These are phyloP conservation scores for Blastocladiella britannica DNA, from an alignment of 192 early-diverging fungal species.

Conservation along the genomic window DNA sequence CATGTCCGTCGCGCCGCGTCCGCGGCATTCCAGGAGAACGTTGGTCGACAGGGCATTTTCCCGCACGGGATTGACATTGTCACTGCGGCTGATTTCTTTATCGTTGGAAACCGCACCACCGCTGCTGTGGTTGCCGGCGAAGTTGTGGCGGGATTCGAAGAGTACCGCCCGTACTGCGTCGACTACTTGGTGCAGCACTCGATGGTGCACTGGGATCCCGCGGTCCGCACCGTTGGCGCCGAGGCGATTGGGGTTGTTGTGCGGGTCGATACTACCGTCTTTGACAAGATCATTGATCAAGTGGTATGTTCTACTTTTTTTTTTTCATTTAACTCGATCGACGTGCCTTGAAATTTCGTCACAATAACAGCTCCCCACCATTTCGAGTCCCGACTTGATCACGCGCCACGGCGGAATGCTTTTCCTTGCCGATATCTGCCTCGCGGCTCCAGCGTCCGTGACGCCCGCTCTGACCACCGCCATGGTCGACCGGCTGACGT, in stretches of 20 bases:
- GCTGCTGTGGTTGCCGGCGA: conserved; percentile 50
- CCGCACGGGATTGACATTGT: conserved; percentile 87
- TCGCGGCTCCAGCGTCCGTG: conserved; percentile 14
- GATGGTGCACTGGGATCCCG: conserved; percentile 69
- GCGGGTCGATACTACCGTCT: conserved; percentile 32
- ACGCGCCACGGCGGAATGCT: conserved; percentile 40
- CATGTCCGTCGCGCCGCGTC: conserved; percentile 78
- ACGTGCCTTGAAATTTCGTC: background rate
- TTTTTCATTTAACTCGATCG: background rate
- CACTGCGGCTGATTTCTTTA: conserved; percentile 78
- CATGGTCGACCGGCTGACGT: conserved; percentile 8
- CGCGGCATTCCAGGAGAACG: conserved; percentile 96
- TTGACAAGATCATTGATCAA: conserved; percentile 24
- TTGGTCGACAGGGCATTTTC: conserved; percentile 74
- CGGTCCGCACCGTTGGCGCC: conserved; percentile 54
- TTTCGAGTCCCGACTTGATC: conserved; percentile 16
- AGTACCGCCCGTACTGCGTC: conserved; percentile 54
- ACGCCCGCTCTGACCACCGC: conserved; percentile 2
- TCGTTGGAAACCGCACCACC: conserved; percentile 59
- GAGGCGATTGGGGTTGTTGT: conserved; percentile 46
- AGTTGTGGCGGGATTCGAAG: conserved; percentile 50
- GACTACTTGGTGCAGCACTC: conserved; percentile 44
- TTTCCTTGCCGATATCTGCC: conserved; percentile 32
- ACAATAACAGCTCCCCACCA: background rate
- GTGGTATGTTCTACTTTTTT: conserved; percentile 19